Base-by-base conservation (phyloP, 192 early-diverging fungal genomes). In the Backusella circina region DNA sequence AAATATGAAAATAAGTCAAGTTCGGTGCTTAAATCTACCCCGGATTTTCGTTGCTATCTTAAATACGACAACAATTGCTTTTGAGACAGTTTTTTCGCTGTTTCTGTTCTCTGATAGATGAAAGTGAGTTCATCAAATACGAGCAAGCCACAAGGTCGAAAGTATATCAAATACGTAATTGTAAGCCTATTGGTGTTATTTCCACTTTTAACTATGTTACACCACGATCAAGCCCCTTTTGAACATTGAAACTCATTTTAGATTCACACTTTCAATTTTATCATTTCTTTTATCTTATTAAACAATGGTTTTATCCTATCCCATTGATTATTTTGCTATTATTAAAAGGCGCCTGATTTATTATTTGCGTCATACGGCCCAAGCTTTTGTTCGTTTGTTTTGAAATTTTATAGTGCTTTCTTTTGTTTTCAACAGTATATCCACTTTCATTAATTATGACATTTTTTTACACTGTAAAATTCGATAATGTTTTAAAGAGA, bases 401-500 rank as follows among this genome's bases (percentile, higher is more conserved):
- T 67, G 7, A 37, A 37, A n/a, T 16, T 37, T 16, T n/a, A n/a
- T 18, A n/a, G 8, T 1, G 18, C 16, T 26, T 26, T 30, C 26
- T 15, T 32, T 7, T 65, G 15, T 67, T 18, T 67, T 13, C 8
- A n/a, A n/a, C 31, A 35, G 28, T 23, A 36, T 67, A 36, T 67
- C 7, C 5, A 36, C 7, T 35, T 35, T 35, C 30, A 51, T 23
- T 28, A 54, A 83, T 30, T 16, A 89, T 87, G 86, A 80, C 84
- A 31, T 76, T 83, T 35, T 77, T 79, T 47, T 90, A 89, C 77
- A 80, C 89, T 71, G 61, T 61, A 8, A 84, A 87, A 65, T 93
- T 93, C 16, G 94, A 97, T 74, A 94, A 94, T 75, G 93, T 93
- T 72, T 89, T 97, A 31, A 94, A 94, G 86, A 86, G 92, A 72